These are phyloP conservation scores for Phytopythium kandeliae DNA, from an alignment of 352 stramenopile genomes.

Conservation along the genomic window DNA sequence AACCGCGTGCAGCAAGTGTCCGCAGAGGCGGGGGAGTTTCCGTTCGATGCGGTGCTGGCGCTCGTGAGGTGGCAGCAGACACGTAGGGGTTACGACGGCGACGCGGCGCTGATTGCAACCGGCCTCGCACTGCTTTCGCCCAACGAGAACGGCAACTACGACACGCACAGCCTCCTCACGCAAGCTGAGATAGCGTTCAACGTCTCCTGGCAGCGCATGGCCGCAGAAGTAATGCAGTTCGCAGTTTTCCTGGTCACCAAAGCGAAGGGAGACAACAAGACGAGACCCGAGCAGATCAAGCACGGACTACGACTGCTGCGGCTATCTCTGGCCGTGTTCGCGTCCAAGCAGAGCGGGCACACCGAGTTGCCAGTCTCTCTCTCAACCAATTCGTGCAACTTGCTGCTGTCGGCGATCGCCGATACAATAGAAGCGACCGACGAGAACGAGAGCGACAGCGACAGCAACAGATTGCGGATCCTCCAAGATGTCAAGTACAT, in stretches of 20 bases:
- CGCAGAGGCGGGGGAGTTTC: not conserved
- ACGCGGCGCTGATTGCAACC: conserved; percentile 32
- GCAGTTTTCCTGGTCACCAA: conserved; percentile 64
- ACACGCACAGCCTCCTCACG: conserved; percentile 15
- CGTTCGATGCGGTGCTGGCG: conserved; percentile 39
- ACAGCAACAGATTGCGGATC: conserved; percentile 15
- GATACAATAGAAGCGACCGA: conserved; percentile 40
- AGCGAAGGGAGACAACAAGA: conserved; percentile 25
- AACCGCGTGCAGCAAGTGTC: too few species aligned
- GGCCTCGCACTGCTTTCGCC: conserved; percentile 27
- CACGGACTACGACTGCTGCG: conserved; percentile 51
- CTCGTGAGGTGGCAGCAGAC: conserved; percentile 64
- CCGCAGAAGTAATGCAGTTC: conserved; percentile 59
- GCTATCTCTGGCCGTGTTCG: conserved; percentile 39
- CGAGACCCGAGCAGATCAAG: conserved; percentile 23
- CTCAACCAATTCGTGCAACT: conserved; percentile 66
- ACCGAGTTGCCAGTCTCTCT: conserved; percentile 33
- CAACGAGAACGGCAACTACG: conserved; percentile 11
- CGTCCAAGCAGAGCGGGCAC: conserved; percentile 10
- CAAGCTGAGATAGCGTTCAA: conserved; percentile 43
- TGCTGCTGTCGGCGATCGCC: conserved; percentile 59
- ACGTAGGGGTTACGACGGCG: conserved; percentile 43
- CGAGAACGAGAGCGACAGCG: too few species aligned
- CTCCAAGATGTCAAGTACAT: conserved; percentile 55
- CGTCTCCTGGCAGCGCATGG: conserved; percentile 50